Evolutionary conservation across 345 rosid genomes (phyloP).

Genomic region (Boechera divaricarpa): DNA sequence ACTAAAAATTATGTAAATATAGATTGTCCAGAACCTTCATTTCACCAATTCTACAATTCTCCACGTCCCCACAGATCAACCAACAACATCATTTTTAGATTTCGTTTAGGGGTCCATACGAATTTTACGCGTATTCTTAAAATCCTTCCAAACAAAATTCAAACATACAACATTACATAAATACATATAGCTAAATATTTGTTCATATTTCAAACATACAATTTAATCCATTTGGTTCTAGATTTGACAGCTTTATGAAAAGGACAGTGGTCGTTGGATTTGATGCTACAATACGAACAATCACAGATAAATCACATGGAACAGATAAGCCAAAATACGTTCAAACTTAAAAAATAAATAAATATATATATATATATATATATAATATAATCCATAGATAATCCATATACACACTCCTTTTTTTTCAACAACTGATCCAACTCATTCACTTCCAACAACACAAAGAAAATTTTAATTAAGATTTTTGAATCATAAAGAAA

Average conservation of each 20-base stretch:
- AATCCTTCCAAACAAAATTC: constrained; percentile 16
- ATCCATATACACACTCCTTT: constrained; percentile 1
- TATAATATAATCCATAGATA: constrained; percentile 16
- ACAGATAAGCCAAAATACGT: constrained; percentile 33
- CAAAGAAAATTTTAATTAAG: neutral
- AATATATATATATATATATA: neutral
- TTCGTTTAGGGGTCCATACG: constrained; percentile 26
- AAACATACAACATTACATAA: neutral
- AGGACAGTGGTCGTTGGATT: constrained; percentile 39
- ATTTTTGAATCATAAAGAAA: neutral
- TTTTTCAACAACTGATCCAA: neutral
- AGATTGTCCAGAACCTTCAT: constrained; percentile 21
- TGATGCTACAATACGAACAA: constrained; percentile 26
- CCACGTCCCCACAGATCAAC: constrained; percentile 23
- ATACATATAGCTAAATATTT: neutral
- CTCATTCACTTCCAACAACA: neutral
- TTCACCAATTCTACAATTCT: constrained; percentile 11
- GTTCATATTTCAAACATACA: neutral
- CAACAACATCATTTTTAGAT: constrained; percentile 26
- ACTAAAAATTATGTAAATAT: neutral
- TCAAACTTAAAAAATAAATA: neutral
- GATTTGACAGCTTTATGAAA: constrained; percentile 32
- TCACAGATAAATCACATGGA: constrained; percentile 42
- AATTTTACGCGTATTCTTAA: constrained; percentile 14
- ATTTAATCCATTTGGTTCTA: constrained; percentile 23